Evolutionary conservation across 2,329 filamentous ascomycete species (phyloP), one percentile per base, ranked within the genome.

Genomic region (Ascosphaera apis): DNA sequence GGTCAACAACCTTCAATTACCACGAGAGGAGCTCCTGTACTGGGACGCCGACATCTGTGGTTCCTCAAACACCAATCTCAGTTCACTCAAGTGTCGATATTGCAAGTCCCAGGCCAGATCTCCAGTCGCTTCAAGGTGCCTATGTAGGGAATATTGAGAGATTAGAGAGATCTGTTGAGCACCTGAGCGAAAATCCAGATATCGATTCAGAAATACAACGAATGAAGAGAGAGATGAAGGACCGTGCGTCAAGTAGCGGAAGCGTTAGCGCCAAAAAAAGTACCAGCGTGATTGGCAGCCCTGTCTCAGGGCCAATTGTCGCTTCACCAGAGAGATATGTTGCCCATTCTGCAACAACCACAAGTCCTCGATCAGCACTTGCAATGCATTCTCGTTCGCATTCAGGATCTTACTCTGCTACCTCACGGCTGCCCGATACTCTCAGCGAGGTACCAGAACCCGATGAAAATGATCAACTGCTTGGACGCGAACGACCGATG

Each of bases 91-190:
- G 6, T 15, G 31, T 32, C n/a, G 13, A 32, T 17, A 32, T 32
- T 32, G 31, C 31, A 17, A 32, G 31, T 46, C 61, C 61, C 12
- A 62, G 52, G 11, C 61, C 61, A 3, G 61, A 61, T 43, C 50
- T 64, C 12, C 61, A 65, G 41, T 57, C 61, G 23, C 42, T 62
- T 38, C 61, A 65, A 50, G 61, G 61, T 31, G 61, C 61, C 17
- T 63, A 64, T 40, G 45, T 56, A 19, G 57, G 56, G 40, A 63
- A 65, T 53, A 56, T 65, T 37, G 60, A 61, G 44, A 51, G 61
- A 31, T 43, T 65, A 42, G 61, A 65, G 43, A 51, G 55, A 41
- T 61, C 54, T 41, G 61, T 61, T 12, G 61, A 63, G 46, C 55
- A 56, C 23, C 47, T 65, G 39, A 64, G 60, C 45, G 52, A 54